Evolutionary conservation across 2,329 filamentous ascomycete species (phyloP), one percentile per base, ranked within the genome.

Genomic region (Epichloe aotearoae): DNA sequence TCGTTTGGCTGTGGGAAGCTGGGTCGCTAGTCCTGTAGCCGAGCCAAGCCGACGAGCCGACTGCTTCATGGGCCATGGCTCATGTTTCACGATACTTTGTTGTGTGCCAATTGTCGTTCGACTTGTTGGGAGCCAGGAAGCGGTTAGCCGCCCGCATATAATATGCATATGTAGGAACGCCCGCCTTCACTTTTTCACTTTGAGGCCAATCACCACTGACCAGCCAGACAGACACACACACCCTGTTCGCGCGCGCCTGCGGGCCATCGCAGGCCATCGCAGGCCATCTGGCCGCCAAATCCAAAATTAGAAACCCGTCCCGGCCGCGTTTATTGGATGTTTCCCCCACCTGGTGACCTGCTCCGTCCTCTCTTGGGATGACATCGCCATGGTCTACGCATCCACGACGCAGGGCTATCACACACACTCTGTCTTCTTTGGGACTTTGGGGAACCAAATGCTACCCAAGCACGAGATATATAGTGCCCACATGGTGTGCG

Each of bases 171-270:
- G n/a, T n/a, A 30, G 26, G 26, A 8, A 30, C 43, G 49, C 23
- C 23, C 7, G 23, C 23, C 23, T 26, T 26, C 23, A 26, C 15
- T 6, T 14, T 5, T n/a, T n/a, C n/a, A n/a, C n/a, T n/a, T 19
- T 3, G 62, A 61, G 23, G 61, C 57, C 54, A 55, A 50, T 49
- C 47, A 50, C 48, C n/a, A n/a, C n/a, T n/a, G n/a, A n/a, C n/a
- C 41, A 47, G 52, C 44, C 7, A 26, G 52, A 30, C 26, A 30
- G 7, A 10, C 26, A 30, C 26, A 54, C 54, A 50, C 46, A 53
- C 59, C 57, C 50, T 46, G 54, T 66, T 70, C 64, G 66, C 68
- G 66, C 67, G 66, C 67, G 66, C 65, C 64, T 70, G 62, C 63
- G 64, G 23, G 51, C 49, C 49, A 8, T 26, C 26, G 26, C 23